A percentile compares a stretch with the other conserved stretches of the same genome.
phyloP scores from a whole-genome alignment of 2,329 filamentous ascomycete genomes.

The Hymenoscyphus salicellus region DNA sequence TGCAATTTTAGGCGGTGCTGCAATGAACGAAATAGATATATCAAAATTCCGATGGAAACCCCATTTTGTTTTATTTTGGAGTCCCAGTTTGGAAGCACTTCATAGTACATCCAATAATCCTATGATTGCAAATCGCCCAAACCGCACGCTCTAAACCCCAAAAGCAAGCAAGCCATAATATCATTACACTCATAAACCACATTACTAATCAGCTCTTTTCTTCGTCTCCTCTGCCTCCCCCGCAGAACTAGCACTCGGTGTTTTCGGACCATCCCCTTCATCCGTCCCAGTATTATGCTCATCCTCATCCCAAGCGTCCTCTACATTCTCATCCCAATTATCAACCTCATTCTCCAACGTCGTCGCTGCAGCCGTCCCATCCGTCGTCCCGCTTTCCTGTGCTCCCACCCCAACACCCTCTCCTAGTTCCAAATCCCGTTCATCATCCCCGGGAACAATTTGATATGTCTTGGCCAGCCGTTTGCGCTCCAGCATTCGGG shows the following conservation, averaged over 20 bases:
- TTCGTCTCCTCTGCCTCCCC: constrained; percentile 35
- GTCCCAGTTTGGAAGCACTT: too few species aligned
- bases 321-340: constrained; percentile 87
- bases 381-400: constrained; percentile 59
- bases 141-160: neutral
- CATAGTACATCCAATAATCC: too few species aligned
- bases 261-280: constrained; percentile 35
- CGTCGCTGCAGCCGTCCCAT: constrained; percentile 22
- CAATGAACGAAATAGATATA: too few species aligned
- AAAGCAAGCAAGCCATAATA: constrained; percentile 16
- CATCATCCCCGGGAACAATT: constrained; percentile 61
- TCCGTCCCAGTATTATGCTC: constrained; percentile 36
- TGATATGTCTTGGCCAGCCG: constrained; percentile 70
- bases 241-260: constrained; percentile 37
- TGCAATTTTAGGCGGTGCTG: too few species aligned
- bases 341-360: constrained; percentile 79
- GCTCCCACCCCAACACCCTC: constrained; percentile 45
- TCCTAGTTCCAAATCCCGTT: constrained; percentile 73
- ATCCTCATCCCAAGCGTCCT: constrained; percentile 55
- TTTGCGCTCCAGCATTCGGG: constrained; percentile 88
- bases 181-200: constrained; percentile 27
- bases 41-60: too few species aligned
- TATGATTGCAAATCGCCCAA: too few species aligned
- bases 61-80: too few species aligned
- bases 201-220: constrained; percentile 32